phyloP scores from a whole-genome alignment of 139 green algal species.

The Eudorina sp. region DNA sequence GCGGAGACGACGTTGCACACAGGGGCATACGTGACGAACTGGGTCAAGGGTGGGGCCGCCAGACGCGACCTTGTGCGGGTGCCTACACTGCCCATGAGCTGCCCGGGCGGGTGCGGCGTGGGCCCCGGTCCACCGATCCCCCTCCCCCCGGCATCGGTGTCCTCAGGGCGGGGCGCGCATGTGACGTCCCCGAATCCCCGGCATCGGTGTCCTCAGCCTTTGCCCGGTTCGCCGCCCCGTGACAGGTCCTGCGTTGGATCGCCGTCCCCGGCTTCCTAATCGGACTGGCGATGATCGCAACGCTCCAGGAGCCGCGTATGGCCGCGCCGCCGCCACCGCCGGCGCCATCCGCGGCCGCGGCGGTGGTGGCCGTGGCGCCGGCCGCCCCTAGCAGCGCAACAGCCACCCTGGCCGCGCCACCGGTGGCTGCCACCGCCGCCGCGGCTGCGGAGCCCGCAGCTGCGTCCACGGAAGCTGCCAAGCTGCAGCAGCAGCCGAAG shows the following conservation, averaged over 20 bases:
- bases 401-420: not conserved
- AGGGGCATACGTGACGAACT: too few species aligned
- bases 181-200: too few species aligned
- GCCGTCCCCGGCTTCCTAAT: conserved; percentile 60
- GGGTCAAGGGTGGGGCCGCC: too few species aligned
- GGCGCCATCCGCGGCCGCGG: not conserved
- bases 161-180: too few species aligned
- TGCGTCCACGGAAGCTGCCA: conserved; percentile 11
- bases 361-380: not conserved
- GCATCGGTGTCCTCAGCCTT: too few species aligned
- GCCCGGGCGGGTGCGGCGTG: too few species aligned
- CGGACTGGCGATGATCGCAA: conserved; percentile 31
- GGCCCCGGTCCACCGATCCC: too few species aligned
- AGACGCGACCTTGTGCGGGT: too few species aligned
- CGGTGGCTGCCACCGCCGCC: not conserved
- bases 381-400: not conserved
- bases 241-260: conserved; percentile 55
- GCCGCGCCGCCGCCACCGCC: not conserved
- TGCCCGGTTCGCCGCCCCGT: not conserved
- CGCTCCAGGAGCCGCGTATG: conserved; percentile 51
- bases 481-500: not conserved
- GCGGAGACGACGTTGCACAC: too few species aligned
- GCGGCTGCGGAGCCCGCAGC: not conserved
- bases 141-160: too few species aligned
- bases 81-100: too few species aligned